Evolutionary conservation across 441 rosid genomes (phyloP).

Genomic region (Jatropha podagrica): DNA sequence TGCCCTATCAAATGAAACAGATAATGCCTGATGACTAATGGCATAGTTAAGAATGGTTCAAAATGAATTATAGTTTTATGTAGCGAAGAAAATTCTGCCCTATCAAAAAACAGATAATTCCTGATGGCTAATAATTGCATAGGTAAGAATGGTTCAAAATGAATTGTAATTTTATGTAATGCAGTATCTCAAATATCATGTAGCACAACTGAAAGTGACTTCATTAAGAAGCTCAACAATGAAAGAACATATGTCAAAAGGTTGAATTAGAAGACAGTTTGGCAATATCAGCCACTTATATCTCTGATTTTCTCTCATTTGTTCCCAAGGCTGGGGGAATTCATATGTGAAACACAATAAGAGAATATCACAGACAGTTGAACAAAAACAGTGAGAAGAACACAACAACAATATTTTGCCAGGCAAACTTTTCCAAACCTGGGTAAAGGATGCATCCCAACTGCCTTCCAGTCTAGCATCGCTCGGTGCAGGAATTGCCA

Average conservation of each 20-base stretch:
- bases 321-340: background rate
- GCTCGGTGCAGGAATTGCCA: conserved; percentile 80
- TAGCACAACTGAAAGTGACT: background rate
- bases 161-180: background rate
- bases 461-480: conserved; percentile 89
- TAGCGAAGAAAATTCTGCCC: no score
- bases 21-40: background rate
- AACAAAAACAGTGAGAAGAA: background rate
- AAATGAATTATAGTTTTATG: background rate
- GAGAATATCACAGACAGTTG: background rate
- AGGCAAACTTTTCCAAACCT: conserved; percentile 41
- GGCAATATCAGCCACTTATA: background rate
- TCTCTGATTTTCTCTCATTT: background rate
- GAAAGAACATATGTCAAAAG: background rate
- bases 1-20: background rate
- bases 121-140: no score
- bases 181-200: background rate
- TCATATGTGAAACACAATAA: background rate
- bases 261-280: background rate
- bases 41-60: background rate
- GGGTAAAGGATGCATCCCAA: conserved; percentile 76
- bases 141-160: no score
- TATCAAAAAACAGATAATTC: no score
- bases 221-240: background rate
- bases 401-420: background rate